A percentile compares a stretch with the other conserved stretches of the same genome.
phyloP scores from a whole-genome alignment of 345 rosid genomes.

The Eucalyptus tenuipes region DNA sequence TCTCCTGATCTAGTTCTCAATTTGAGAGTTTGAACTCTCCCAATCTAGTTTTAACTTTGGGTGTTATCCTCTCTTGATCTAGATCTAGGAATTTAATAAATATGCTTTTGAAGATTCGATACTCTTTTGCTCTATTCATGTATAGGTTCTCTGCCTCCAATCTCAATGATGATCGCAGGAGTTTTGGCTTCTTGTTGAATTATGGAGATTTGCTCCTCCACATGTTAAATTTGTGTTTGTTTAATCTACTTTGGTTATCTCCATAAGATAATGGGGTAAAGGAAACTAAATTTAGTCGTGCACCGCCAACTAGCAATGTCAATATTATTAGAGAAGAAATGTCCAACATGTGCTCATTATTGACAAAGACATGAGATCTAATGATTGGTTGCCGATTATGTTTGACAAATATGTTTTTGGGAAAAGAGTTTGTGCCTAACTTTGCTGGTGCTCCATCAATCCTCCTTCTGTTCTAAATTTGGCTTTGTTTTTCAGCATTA shows the following conservation, averaged over 20 bases:
- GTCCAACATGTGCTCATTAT: rapidly evolving
- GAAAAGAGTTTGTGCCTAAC: rapidly evolving
- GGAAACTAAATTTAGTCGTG: too few species aligned
- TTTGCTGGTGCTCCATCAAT: rapidly evolving
- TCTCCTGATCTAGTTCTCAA: rapidly evolving
- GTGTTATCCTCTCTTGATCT: rapidly evolving
- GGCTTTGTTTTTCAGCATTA: too few species aligned
- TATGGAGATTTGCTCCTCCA: rapidly evolving
- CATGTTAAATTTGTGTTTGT: rapidly evolving
- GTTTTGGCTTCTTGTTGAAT: too few species aligned
- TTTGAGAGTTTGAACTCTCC: too few species aligned
- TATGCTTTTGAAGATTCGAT: rapidly evolving
- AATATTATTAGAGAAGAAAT: too few species aligned
- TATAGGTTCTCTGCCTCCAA: too few species aligned
- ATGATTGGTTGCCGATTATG: rapidly evolving
- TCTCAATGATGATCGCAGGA: too few species aligned
- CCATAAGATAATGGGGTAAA: rapidly evolving
- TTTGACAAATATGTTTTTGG: rapidly evolving
- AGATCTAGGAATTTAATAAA: too few species aligned
- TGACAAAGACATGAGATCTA: too few species aligned
- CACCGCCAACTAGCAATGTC: rapidly evolving
- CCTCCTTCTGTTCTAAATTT: rapidly evolving
- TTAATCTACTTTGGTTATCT: too few species aligned
- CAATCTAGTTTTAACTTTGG: rapidly evolving
- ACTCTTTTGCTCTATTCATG: rapidly evolving